Evolutionary conservation across 2,329 filamentous ascomycete species (phyloP).

Genomic region (Aspergillus puulaauensis): DNA sequence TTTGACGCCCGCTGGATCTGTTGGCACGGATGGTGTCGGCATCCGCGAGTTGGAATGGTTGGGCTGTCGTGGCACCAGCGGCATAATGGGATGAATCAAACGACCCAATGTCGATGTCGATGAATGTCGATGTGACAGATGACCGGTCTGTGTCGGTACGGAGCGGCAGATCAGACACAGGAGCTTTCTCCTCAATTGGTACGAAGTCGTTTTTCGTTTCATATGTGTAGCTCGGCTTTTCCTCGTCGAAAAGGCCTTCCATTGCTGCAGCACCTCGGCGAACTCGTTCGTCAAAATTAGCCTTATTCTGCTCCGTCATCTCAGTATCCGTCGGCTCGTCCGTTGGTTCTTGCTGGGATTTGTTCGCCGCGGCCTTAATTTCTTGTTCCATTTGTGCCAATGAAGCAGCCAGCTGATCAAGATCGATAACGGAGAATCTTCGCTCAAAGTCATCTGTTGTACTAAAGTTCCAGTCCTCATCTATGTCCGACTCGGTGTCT

Average conservation of each 20-base stretch:
- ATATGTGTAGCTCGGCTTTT: slow-evolving; percentile 58
- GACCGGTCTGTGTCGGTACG: slow-evolving; percentile 47
- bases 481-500: slow-evolving; percentile 39
- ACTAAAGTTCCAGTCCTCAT: slow-evolving; percentile 65
- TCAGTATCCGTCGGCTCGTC: slow-evolving; percentile 33
- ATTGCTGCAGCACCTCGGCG: slow-evolving; percentile 57
- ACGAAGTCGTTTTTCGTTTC: slow-evolving; percentile 53
- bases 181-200: slow-evolving; percentile 43
- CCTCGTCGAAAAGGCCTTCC: slow-evolving; percentile 58
- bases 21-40: slow-evolving; percentile 58
- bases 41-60: slow-evolving; percentile 52
- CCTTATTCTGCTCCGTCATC: slow-evolving; percentile 46
- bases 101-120: slow-evolving; percentile 58
- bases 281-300: slow-evolving; percentile 58
- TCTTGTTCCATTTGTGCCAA: slow-evolving; percentile 46
- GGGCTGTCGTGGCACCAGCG: slow-evolving; percentile 51
- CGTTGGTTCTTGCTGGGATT: slow-evolving; percentile 24
- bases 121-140: slow-evolving; percentile 49
- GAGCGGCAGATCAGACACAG: slow-evolving; percentile 55
- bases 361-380: slow-evolving; percentile 29
- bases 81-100: slow-evolving; percentile 53
- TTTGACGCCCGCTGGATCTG: slow-evolving; percentile 49
- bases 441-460: slow-evolving; percentile 62
- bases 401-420: slow-evolving; percentile 48
- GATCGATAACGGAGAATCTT: slow-evolving; percentile 47